These are phyloP conservation scores for Spongispora temasekensis DNA, from an alignment of 1,284 basidiomycete species.

Conservation along the genomic window DNA sequence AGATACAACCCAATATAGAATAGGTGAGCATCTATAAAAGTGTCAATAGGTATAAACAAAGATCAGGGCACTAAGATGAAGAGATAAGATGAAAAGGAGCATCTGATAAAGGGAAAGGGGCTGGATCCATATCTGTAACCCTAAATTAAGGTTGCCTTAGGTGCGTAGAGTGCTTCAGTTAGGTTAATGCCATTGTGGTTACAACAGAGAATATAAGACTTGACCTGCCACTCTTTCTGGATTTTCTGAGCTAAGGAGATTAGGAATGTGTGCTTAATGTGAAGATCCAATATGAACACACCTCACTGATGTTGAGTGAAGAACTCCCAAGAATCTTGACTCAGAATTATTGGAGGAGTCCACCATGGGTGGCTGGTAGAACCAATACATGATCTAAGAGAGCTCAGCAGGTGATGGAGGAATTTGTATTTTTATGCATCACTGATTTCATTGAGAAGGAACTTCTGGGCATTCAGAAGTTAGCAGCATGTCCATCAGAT, in stretches of 20 bases:
- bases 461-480: not conserved
- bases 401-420: not conserved
- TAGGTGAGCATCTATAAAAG: too few relatives aligned
- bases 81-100: too few relatives aligned
- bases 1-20: too few relatives aligned
- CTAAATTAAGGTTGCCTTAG: too few relatives aligned
- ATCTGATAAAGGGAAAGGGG: too few relatives aligned
- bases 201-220: too few relatives aligned
- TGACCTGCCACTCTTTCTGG: slow-evolving; percentile 5
- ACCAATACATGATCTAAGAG: not conserved
- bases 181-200: too few relatives aligned
- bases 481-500: not conserved
- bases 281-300: slow-evolving; percentile 4
- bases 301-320: slow-evolving; percentile 1
- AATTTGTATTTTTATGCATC: not conserved
- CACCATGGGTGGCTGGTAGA: not conserved
- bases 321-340: not conserved
- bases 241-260: slow-evolving; percentile 9
- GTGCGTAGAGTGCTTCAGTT: too few relatives aligned
- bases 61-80: too few relatives aligned
- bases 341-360: not conserved
- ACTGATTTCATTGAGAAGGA: not conserved
- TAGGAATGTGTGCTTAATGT: slow-evolving; percentile 2
- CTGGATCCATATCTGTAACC: too few relatives aligned
- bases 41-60: too few relatives aligned